Percentiles rank a stretch among this genome's conserved stretches.
These are phyloP conservation scores for Allomyces macrogynus DNA, from an alignment of 192 early-diverging fungal genomes.

Conservation along the genomic window DNA sequence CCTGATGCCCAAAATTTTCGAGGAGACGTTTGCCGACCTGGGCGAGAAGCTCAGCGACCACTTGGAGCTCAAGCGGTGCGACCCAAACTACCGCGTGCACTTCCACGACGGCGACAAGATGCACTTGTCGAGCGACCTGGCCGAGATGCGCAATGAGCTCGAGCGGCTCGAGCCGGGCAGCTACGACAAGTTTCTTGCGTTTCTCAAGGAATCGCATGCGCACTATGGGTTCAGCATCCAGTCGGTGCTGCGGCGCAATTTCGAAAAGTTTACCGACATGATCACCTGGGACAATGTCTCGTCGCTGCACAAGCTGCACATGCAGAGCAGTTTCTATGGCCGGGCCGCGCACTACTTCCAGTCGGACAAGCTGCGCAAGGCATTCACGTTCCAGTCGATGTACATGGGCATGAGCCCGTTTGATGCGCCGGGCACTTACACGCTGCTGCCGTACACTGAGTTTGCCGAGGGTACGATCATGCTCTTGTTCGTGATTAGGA, in stretches of 20 bases:
- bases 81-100: conserved; percentile 30
- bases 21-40: conserved; percentile 24
- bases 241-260: conserved; percentile 24
- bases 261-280: conserved; percentile 19
- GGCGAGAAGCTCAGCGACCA: conserved; percentile 21
- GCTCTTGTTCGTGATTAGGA: too few species aligned
- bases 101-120: conserved; percentile 26
- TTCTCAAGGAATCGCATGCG: conserved; percentile 17
- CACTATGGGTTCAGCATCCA: conserved; percentile 23
- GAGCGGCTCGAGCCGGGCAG: conserved; percentile 21
- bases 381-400: conserved; percentile 40
- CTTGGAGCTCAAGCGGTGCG: conserved; percentile 20
- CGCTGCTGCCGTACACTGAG: conserved; percentile 28
- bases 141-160: conserved; percentile 23
- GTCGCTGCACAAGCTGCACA: conserved; percentile 18
- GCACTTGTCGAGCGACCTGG: conserved; percentile 23
- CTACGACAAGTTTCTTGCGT: conserved; percentile 19
- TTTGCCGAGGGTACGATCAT: conserved; percentile 16
- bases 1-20: conserved; percentile 28
- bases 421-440: conserved; percentile 36
- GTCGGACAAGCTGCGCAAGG: conserved; percentile 28
- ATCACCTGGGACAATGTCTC: conserved; percentile 16
- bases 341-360: conserved; percentile 20
- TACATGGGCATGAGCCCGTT: conserved; percentile 45
- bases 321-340: conserved; percentile 17